A percentile compares a stretch with the other conserved stretches of the same genome.
phyloP scores from a whole-genome alignment of 257 asterid species.

The Cordia subcordata region DNA sequence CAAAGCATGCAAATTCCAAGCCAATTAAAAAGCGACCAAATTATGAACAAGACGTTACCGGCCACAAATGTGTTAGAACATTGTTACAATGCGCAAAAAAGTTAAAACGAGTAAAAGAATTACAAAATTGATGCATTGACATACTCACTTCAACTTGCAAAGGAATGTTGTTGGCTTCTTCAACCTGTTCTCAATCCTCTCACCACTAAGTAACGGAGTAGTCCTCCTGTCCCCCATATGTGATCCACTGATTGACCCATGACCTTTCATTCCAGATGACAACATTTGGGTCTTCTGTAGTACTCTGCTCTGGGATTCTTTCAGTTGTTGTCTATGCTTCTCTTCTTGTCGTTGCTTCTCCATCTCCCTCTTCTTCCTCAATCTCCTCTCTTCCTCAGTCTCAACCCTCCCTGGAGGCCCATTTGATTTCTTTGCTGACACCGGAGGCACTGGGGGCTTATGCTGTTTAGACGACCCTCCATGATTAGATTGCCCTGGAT shows the following conservation, averaged over 20 bases:
- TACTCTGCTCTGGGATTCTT: slow-evolving; percentile 76
- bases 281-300: slow-evolving; percentile 77
- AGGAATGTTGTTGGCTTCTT: slow-evolving; percentile 95
- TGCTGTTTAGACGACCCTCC: slow-evolving; percentile 39
- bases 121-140: slow-evolving; percentile 14
- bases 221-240: slow-evolving; percentile 82
- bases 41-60: too few species aligned
- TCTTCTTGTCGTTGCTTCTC: slow-evolving; percentile 84
- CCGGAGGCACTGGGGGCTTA: slow-evolving; percentile 53
- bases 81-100: neutral
- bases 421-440: slow-evolving; percentile 32
- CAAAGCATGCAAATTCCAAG: too few species aligned
- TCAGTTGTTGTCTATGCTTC: slow-evolving; percentile 65
- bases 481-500: slow-evolving; percentile 24
- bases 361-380: slow-evolving; percentile 70
- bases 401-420: slow-evolving; percentile 52
- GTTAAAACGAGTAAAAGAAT: slow-evolving; percentile 6
- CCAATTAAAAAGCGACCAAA: too few species aligned
- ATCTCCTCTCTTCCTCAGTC: slow-evolving; percentile 91
- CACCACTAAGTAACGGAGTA: slow-evolving; percentile 61
- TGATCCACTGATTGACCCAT: slow-evolving; percentile 75
- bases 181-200: slow-evolving; percentile 78
- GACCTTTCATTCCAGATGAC: slow-evolving; percentile 74
- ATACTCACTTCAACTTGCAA: slow-evolving; percentile 97
- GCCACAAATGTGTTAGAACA: too few species aligned